Conservation (phyloP, 2,329 filamentous ascomycete genomes). For the Nemania serpens region DNA sequence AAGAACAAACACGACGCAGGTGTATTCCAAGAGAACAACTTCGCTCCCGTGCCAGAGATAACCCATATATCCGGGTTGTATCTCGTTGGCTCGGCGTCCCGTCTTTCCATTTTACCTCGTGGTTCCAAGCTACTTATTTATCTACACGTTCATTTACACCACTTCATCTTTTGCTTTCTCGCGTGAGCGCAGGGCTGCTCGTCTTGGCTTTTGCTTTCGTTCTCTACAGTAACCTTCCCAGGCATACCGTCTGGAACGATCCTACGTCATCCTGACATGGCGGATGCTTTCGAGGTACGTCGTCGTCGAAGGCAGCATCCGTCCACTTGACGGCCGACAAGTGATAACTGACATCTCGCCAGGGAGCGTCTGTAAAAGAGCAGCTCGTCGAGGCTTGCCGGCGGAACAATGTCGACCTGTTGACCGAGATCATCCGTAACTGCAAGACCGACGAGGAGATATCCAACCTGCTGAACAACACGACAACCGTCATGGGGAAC, state of each 20-base stretch:
- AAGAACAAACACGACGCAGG: slow-evolving; percentile 24
- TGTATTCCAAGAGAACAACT: background rate
- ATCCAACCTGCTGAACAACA: slow-evolving; percentile 80
- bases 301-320: background rate
- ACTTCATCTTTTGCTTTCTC: background rate
- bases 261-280: slow-evolving; percentile 27
- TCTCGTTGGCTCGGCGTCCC: no score
- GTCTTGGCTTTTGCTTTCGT: background rate
- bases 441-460: slow-evolving; percentile 67
- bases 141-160: no score
- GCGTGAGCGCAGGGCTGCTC: background rate
- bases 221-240: background rate
- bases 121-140: background rate
- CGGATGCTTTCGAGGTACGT: slow-evolving; percentile 43
- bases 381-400: slow-evolving; percentile 91
- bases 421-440: slow-evolving; percentile 72
- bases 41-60: background rate
- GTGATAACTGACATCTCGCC: slow-evolving; percentile 24
- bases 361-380: slow-evolving; percentile 87
- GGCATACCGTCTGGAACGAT: background rate
- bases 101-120: background rate
- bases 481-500: slow-evolving; percentile 84
- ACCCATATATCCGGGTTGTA: no score
- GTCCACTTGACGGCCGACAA: background rate
- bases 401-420: slow-evolving; percentile 86